phyloP scores from a whole-genome alignment of 2,329 filamentous ascomycete genomes.

The Pestalotiopsis sp. region DNA sequence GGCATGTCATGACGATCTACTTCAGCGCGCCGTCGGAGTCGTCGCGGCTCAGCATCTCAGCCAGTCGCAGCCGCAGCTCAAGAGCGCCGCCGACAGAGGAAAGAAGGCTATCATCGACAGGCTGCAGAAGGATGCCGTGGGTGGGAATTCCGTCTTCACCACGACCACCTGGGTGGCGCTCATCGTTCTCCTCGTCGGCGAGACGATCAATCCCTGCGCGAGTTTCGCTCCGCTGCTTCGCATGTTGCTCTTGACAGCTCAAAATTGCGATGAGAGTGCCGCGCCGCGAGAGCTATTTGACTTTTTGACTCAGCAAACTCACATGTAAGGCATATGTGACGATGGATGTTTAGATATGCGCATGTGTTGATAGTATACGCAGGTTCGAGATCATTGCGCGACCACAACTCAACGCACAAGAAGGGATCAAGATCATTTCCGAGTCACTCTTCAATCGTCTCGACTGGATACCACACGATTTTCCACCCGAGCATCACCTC shows the following conservation, averaged over 20 bases:
- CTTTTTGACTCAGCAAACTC: conserved; percentile 31
- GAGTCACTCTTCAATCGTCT: not conserved
- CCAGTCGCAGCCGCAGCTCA: conserved; percentile 29
- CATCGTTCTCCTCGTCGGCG: conserved; percentile 38
- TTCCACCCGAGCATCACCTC: not conserved
- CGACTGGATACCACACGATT: conserved; percentile 5
- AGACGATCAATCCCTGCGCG: conserved; percentile 39
- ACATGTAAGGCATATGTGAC: too few relatives aligned
- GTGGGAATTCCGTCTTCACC: conserved; percentile 32
- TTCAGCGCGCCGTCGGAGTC: conserved; percentile 37
- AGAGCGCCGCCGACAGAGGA: conserved; percentile 31
- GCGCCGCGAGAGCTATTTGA: conserved; percentile 17
- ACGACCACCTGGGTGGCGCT: conserved; percentile 37
- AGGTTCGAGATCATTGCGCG: conserved; percentile 8
- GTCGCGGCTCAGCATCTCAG: conserved; percentile 39
- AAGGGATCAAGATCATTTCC: conserved; percentile 6
- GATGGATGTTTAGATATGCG: too few relatives aligned
- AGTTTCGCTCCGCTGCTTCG: conserved; percentile 37
- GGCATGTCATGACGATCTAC: conserved; percentile 34
- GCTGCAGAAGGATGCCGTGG: conserved; percentile 30
- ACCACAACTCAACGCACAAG: conserved; percentile 1
- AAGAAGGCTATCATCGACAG: conserved; percentile 36
- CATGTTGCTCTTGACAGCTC: conserved; percentile 26
- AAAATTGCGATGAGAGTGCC: conserved; percentile 24
- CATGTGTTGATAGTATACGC: not conserved